These are phyloP conservation scores for Nitzschia sp. DNA, from an alignment of 108 stramenopile genomes.

Conservation along the genomic window DNA sequence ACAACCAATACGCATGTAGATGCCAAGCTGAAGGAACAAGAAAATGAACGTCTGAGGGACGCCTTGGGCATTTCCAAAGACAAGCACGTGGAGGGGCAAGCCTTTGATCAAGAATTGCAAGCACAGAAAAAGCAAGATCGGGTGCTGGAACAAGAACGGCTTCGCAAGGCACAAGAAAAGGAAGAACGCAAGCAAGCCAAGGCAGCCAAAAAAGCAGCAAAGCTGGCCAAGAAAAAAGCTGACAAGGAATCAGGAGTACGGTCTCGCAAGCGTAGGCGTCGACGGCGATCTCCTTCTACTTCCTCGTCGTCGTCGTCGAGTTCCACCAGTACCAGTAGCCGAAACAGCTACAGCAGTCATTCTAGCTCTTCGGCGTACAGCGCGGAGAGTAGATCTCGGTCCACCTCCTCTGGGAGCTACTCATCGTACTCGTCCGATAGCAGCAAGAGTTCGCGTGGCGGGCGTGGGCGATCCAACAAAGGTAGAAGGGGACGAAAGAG, in stretches of 20 bases:
- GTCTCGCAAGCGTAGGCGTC: background rate
- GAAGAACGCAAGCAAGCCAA: conserved; percentile 48
- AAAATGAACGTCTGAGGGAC: conserved; percentile 65
- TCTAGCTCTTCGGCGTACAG: conserved; percentile 9
- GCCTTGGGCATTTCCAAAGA: conserved; percentile 67
- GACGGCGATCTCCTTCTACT: conserved; percentile 37
- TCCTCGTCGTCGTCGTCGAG: conserved; percentile 36
- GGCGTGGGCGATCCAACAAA: background rate
- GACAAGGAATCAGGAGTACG: conserved; percentile 29
- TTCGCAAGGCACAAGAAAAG: conserved; percentile 31
- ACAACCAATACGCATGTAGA: conserved; percentile 51
- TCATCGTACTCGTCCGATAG: conserved; percentile 28
- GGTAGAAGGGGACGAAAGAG: background rate
- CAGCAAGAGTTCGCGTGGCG: conserved; percentile 8
- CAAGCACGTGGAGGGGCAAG: conserved; percentile 71
- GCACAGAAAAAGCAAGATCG: conserved; percentile 55
- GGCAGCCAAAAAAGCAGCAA: conserved; percentile 43
- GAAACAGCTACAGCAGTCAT: conserved; percentile 8
- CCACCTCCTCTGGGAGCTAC: conserved; percentile 21
- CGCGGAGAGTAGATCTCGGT: conserved; percentile 8
- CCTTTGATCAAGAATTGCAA: conserved; percentile 83
- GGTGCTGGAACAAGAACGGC: conserved; percentile 40
- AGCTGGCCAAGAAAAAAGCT: conserved; percentile 23
- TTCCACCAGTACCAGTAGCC: conserved; percentile 12
- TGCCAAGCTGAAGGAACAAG: conserved; percentile 39